Percentiles rank a stretch among this genome's conserved stretches.
Conservation (phyloP, 257 asterid genomes). For the Salvia hispanica region DNA sequence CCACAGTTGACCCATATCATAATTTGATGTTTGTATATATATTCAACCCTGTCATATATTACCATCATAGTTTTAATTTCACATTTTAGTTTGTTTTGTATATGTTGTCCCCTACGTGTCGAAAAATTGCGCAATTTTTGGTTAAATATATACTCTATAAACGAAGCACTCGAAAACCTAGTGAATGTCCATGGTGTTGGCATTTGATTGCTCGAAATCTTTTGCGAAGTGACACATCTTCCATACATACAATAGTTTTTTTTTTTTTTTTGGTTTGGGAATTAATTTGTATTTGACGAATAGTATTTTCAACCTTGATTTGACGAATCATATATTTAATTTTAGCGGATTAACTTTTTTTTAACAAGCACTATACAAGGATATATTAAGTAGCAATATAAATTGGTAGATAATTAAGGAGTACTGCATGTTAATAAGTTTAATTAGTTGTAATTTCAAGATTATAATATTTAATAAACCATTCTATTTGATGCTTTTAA, state of each 20-base stretch:
- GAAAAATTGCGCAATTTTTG: slow-evolving; percentile 13
- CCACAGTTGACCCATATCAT: not conserved
- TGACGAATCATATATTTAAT: slow-evolving; percentile 1
- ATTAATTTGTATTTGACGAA: not conserved
- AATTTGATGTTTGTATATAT: not conserved
- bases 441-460: no score
- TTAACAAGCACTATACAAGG: no score
- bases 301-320: slow-evolving; percentile 12
- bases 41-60: slow-evolving; percentile 1
- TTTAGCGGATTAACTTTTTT: no score
- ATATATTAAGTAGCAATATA: no score
- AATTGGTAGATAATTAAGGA: no score
- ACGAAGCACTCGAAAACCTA: slow-evolving; percentile 21
- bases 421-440: no score
- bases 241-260: not conserved
- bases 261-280: not conserved
- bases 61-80: slow-evolving; percentile 20
- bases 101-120: slow-evolving; percentile 1
- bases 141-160: not conserved
- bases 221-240: slow-evolving; percentile 19
- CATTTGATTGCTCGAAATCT: slow-evolving; percentile 12
- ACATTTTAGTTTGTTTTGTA: slow-evolving; percentile 10
- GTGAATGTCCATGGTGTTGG: slow-evolving; percentile 15
- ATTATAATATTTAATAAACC: no score
- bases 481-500: no score